Percentiles rank a stretch among this genome's conserved stretches.
phyloP scores from a whole-genome alignment of 805 yeast genomes.

The Candida berthetii region DNA sequence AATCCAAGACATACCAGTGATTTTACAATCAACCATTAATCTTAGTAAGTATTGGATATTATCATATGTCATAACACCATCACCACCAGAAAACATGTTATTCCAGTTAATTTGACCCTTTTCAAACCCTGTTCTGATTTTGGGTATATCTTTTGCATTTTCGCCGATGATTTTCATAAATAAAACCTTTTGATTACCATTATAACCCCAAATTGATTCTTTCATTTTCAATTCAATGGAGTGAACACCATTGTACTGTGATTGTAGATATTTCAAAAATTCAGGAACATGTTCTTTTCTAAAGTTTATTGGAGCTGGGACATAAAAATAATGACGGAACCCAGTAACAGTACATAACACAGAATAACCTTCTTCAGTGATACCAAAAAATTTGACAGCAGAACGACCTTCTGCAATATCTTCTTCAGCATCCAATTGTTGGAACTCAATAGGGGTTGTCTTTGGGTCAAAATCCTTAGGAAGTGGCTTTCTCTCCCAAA shows the following conservation, averaged over 20 bases:
- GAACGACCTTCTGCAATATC: conserved; percentile 50
- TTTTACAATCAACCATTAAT: conserved; percentile 86
- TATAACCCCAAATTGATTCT: conserved; percentile 92
- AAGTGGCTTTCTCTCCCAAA: conserved; percentile 54
- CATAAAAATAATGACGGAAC: conserved; percentile 84
- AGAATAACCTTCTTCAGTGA: conserved; percentile 82
- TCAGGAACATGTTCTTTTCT: conserved; percentile 43
- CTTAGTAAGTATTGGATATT: conserved; percentile 82
- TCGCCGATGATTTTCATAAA: conserved; percentile 69
- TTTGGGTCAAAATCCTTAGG: conserved; percentile 43
- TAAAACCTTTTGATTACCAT: conserved; percentile 70
- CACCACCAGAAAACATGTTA: conserved; percentile 53
- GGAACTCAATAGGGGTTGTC: conserved; percentile 59
- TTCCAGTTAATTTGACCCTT: conserved; percentile 68
- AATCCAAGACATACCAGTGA: conserved; percentile 97
- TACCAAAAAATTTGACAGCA: conserved; percentile 84
- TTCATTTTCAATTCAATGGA: conserved; percentile 60
- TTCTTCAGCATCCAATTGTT: conserved; percentile 95
- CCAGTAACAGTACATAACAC: conserved; percentile 87
- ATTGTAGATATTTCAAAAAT: conserved; percentile 40
- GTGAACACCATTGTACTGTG: conserved; percentile 48
- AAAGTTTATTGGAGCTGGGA: conserved; percentile 84
- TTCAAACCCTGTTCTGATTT: conserved; percentile 76
- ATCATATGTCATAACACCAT: conserved; percentile 66
- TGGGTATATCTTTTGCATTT: conserved; percentile 61